phyloP scores from a whole-genome alignment of 768 basidiomycete genomes.

The Royoungia palumana region DNA sequence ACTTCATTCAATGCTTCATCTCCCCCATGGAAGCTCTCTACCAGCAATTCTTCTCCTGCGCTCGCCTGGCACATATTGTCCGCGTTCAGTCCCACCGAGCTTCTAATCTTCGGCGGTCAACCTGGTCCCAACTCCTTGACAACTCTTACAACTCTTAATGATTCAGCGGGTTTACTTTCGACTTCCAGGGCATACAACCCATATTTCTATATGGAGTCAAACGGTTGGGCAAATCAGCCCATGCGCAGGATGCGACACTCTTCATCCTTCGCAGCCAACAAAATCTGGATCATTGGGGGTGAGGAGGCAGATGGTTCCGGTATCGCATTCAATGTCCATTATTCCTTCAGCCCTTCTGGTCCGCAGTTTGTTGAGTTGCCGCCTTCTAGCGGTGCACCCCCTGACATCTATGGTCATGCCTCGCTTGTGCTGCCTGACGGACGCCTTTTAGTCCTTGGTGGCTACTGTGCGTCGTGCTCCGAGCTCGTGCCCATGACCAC shows the following conservation, averaged over 20 bases:
- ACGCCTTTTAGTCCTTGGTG: slow-evolving; percentile 71
- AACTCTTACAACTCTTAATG: slow-evolving; percentile 47
- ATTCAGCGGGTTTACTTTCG: slow-evolving; percentile 63
- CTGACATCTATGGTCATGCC: slow-evolving; percentile 69
- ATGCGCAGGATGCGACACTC: slow-evolving; percentile 76
- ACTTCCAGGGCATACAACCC: slow-evolving; percentile 38
- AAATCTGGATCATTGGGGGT: slow-evolving; percentile 74
- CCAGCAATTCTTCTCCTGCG: slow-evolving; percentile 49
- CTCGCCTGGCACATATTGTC: slow-evolving; percentile 82
- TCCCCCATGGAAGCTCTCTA: slow-evolving; percentile 67
- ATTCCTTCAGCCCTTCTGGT: slow-evolving; percentile 50
- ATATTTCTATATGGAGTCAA: slow-evolving; percentile 44
- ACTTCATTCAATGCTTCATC: slow-evolving; percentile 53
- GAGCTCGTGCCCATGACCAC: slow-evolving; percentile 53
- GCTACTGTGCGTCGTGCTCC: slow-evolving; percentile 49
- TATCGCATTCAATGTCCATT: slow-evolving; percentile 59
- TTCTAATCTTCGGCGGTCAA: slow-evolving; percentile 75
- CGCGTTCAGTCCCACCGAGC: slow-evolving; percentile 49
- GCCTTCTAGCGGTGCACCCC: slow-evolving; percentile 49
- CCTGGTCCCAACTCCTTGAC: slow-evolving; percentile 56
- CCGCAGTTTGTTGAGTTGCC: slow-evolving; percentile 57
- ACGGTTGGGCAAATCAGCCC: slow-evolving; percentile 64
- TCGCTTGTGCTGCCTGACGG: slow-evolving; percentile 70
- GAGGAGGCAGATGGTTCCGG: slow-evolving; percentile 78
- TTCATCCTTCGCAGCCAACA: slow-evolving; percentile 47